Conservation (phyloP, 1,284 basidiomycete species). For the Pholiota adiposa region DNA sequence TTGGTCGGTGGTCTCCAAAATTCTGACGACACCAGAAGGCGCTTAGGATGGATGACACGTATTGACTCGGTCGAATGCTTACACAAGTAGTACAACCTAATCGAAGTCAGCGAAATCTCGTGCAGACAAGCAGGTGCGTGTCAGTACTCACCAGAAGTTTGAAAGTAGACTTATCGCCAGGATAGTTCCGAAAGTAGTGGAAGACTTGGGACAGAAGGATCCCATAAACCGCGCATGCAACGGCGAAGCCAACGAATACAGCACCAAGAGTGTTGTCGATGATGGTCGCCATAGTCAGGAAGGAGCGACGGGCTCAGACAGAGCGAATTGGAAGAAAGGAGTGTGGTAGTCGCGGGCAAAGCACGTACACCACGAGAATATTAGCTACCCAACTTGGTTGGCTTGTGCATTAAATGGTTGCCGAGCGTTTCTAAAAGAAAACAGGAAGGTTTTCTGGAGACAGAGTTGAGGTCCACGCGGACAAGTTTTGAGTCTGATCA, state of each 20-base stretch:
- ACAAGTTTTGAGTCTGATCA: not conserved
- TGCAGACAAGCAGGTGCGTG: not conserved
- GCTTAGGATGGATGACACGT: not conserved
- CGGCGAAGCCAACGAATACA: conserved; percentile 59
- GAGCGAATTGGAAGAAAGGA: not conserved
- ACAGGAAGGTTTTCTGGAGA: not conserved
- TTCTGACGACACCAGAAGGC: conserved; percentile 35
- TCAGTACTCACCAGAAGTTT: conserved; percentile 54
- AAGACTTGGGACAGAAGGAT: conserved; percentile 59
- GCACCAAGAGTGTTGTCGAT: conserved; percentile 65
- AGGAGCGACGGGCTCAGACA: not conserved
- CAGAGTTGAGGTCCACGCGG: conserved; percentile 1
- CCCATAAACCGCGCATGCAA: conserved; percentile 55
- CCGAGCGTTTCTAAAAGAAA: conserved; percentile 6
- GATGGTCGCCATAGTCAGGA: conserved; percentile 13
- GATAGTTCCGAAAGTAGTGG: conserved; percentile 61
- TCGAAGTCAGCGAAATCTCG: not conserved
- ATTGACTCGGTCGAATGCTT: conserved; percentile 21
- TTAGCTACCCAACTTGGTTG: not conserved
- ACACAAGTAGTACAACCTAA: conserved; percentile 53
- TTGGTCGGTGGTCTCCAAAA: conserved; percentile 60
- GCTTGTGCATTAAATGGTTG: conserved; percentile 5
- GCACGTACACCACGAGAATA: not conserved
- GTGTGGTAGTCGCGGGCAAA: conserved; percentile 5
- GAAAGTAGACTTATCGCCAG: conserved; percentile 54